These are phyloP conservation scores for Acacia concinna DNA, from an alignment of 331 rosid species.

Conservation along the genomic window DNA sequence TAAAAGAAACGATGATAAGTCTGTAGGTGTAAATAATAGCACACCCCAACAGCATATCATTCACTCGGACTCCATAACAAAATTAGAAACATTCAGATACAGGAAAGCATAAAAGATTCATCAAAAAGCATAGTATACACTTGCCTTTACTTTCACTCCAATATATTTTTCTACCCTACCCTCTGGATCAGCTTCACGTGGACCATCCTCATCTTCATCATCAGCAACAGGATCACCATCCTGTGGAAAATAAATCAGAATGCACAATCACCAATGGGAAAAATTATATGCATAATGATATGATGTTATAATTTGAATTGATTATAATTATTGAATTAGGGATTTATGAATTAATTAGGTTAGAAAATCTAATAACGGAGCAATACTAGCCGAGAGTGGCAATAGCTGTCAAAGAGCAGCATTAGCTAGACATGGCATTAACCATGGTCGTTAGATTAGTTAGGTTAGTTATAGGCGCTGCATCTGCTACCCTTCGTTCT, in stretches of 20 bases:
- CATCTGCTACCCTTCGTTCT: too few species aligned
- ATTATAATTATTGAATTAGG: too few species aligned
- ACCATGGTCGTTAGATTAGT: too few species aligned
- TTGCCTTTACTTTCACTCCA: constrained; percentile 97
- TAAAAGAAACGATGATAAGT: constrained; percentile 12
- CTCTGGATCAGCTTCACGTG: constrained; percentile 76
- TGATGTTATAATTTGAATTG: too few species aligned
- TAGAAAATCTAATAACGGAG: too few species aligned
- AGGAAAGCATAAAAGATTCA: constrained; percentile 17
- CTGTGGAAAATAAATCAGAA: constrained; percentile 43
- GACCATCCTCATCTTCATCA: constrained; percentile 78
- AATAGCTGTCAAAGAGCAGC: too few species aligned
- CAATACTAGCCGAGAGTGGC: too few species aligned
- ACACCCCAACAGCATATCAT: not conserved
- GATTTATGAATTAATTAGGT: too few species aligned
- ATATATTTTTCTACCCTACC: constrained; percentile 92
- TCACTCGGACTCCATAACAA: constrained; percentile 5
- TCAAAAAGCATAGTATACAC: constrained; percentile 31
- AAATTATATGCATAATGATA: too few species aligned
- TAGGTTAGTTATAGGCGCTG: too few species aligned
- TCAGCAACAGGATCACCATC: constrained; percentile 86
- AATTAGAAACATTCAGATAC: not conserved
- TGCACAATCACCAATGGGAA: constrained; percentile 18
- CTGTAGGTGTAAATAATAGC: not conserved
- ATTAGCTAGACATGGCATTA: too few species aligned